Evolutionary conservation across 371 early-diverging fungal genomes (phyloP), one percentile per base, ranked within the genome.

Genomic region (Mucor velutinosus): DNA sequence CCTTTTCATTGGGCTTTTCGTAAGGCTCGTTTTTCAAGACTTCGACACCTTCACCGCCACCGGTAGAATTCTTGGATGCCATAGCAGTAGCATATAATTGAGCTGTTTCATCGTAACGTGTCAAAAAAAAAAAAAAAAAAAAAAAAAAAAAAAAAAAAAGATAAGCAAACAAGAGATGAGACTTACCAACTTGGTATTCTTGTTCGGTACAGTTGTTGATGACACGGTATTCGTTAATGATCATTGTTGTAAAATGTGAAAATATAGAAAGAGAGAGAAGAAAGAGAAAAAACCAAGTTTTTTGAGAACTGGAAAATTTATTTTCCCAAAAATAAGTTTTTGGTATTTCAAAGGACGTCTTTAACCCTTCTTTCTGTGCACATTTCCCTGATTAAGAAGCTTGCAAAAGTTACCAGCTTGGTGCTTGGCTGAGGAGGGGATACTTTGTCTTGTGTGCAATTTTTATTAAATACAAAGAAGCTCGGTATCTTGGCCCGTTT

Each of bases 31-130:
- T 91, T 70, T 82, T 81, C 21, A 86, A 33, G 15, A 91, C 87
- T 75, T 91, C 89, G 35, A 91, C 90, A 53, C 92, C 92, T 68
- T 91, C 92, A 29, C 90, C 92, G 14, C 79, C 84, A 39, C 92
- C 90, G 7, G 90, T 89, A 71, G 86, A 85, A 59, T 83, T 85
- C 69, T 88, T 85, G 29, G 90, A 90, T 73, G 88, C 87, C 76
- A 87, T 77, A 35, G 90, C 89, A 60, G 91, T 91, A 51, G 88
- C 83, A 71, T 85, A 91, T 47, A 91, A 76, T 78, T 91, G 92
- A 25, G 87, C 92, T 64, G 84, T 49, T 37, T 15, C 11, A 21
- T 11, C 7, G 4, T 14, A 37, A 25, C 51, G 51, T 51, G 25
- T 30, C 41, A 37, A 27, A 41, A 30, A 1, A 17, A 41, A 14